Percentiles rank a stretch among this genome's conserved stretches.
Evolutionary conservation across 768 basidiomycete species (phyloP).

Genomic region (Podaxis sp.): DNA sequence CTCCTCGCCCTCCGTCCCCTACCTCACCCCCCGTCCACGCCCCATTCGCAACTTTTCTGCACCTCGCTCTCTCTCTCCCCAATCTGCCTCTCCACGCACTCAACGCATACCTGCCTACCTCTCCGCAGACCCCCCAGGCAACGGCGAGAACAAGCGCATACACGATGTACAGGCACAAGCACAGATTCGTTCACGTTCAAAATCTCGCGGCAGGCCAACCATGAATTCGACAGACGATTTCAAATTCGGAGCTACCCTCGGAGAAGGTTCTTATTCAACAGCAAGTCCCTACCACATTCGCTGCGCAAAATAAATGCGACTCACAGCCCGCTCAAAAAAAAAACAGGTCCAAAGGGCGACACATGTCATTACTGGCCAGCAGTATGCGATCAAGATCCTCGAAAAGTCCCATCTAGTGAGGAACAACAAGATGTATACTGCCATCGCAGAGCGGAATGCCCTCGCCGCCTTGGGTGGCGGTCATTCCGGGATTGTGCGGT

Average conservation of each 20-base stretch:
- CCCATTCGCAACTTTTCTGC: conserved; percentile 66
- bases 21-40: conserved; percentile 46
- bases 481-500: conserved; percentile 79
- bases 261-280: conserved; percentile 82
- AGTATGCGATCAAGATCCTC: conserved; percentile 46
- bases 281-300: conserved; percentile 38
- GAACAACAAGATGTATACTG: conserved; percentile 75
- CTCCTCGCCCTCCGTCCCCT: conserved; percentile 40
- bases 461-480: conserved; percentile 60
- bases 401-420: conserved; percentile 82
- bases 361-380: conserved; percentile 30
- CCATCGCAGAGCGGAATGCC: conserved; percentile 78
- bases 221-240: conserved; percentile 62
- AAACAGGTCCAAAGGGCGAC: conserved; percentile 57
- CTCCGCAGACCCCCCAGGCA: conserved; percentile 47
- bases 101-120: conserved; percentile 55
- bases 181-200: conserved; percentile 31
- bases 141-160: conserved; percentile 7
- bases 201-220: conserved; percentile 41
- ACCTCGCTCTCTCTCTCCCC: conserved; percentile 41
- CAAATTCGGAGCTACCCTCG: conserved; percentile 68
- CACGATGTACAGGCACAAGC: conserved; percentile 12
- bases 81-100: conserved; percentile 22
- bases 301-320: not conserved
- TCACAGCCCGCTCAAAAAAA: not conserved